A percentile compares a stretch with the other conserved stretches of the same genome.
These are phyloP conservation scores for Candida odintsovae DNA, from an alignment of 805 yeast species.

Conservation along the genomic window DNA sequence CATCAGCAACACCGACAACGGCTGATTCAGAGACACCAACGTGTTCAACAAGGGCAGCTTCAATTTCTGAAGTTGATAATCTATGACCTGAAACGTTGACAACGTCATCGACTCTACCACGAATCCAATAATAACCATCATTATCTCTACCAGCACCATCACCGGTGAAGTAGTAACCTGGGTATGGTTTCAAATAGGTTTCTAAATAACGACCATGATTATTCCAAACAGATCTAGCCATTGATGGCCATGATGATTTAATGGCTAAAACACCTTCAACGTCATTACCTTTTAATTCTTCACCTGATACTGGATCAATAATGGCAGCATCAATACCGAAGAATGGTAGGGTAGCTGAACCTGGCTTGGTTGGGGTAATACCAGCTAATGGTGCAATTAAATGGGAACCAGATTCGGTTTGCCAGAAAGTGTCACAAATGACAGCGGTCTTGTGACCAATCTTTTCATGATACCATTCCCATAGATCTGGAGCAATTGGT, in stretches of 20 bases:
- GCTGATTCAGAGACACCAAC: constrained; percentile 85
- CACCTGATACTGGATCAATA: constrained; percentile 90
- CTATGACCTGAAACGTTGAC: constrained; percentile 98
- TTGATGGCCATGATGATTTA: constrained; percentile 94
- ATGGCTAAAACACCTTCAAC: constrained; percentile 96
- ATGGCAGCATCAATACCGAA: constrained; percentile 90
- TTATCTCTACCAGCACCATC: constrained; percentile 98
- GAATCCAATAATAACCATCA: constrained; percentile 96
- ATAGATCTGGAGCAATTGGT: constrained; percentile 95
- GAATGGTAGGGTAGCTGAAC: constrained; percentile 94
- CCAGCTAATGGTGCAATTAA: constrained; percentile 94
- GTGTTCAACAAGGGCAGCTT: constrained; percentile 81
- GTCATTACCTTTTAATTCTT: constrained; percentile 77
- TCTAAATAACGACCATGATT: constrained; percentile 84
- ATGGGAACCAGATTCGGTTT: constrained; percentile 96
- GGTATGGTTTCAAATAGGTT: constrained; percentile 89
- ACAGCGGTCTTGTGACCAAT: constrained; percentile 89
- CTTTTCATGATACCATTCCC: constrained; percentile 97
- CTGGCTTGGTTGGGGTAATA: constrained; percentile 91
- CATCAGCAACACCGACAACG: constrained; percentile 94
- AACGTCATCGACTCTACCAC: constrained; percentile 98
- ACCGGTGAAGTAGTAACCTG: constrained; percentile 93
- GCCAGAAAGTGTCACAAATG: constrained; percentile 97
- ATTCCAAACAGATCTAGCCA: constrained; percentile 92
- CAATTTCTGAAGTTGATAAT: constrained; percentile 97